A percentile compares a stretch with the other conserved stretches of the same genome.
These are phyloP conservation scores for Trichoderma koningiopsis DNA, from an alignment of 2,329 filamentous ascomycete genomes.

Conservation along the genomic window DNA sequence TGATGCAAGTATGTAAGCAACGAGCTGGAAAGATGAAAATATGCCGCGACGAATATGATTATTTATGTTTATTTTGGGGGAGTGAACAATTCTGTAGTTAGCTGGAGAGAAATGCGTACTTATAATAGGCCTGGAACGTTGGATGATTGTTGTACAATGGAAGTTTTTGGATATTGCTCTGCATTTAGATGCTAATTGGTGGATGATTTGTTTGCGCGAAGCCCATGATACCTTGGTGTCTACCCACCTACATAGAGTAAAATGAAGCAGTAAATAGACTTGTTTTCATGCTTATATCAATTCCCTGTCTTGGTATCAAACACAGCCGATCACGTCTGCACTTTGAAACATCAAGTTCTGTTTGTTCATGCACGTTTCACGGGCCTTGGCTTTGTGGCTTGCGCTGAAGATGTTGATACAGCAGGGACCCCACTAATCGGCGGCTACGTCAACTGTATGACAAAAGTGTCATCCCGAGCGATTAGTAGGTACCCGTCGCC, in stretches of 20 bases:
- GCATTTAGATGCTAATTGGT: not conserved
- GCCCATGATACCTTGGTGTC: not conserved
- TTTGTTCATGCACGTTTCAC: not conserved
- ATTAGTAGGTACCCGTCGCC: not conserved
- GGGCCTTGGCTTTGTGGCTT: not conserved
- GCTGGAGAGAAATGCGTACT: conserved; percentile 7
- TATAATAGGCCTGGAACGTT: conserved; percentile 7
- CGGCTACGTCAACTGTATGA: not conserved
- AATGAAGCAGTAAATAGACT: not conserved
- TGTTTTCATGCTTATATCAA: not conserved
- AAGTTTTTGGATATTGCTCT: not conserved
- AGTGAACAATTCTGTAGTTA: not conserved
- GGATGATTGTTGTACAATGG: not conserved
- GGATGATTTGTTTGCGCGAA: not conserved
- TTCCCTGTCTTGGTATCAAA: not conserved
- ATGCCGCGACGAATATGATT: conserved; percentile 20
- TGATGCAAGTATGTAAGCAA: conserved; percentile 20
- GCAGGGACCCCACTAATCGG: not conserved
- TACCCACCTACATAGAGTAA: not conserved
- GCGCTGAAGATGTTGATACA: not conserved
- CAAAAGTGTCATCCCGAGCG: not conserved
- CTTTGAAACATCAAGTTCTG: not conserved
- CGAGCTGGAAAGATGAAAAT: conserved; percentile 11
- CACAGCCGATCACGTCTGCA: not conserved
- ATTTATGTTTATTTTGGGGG: conserved; percentile 4